Base-by-base conservation (phyloP, 148 eudicot species). In the Talinum fruticosum region DNA sequence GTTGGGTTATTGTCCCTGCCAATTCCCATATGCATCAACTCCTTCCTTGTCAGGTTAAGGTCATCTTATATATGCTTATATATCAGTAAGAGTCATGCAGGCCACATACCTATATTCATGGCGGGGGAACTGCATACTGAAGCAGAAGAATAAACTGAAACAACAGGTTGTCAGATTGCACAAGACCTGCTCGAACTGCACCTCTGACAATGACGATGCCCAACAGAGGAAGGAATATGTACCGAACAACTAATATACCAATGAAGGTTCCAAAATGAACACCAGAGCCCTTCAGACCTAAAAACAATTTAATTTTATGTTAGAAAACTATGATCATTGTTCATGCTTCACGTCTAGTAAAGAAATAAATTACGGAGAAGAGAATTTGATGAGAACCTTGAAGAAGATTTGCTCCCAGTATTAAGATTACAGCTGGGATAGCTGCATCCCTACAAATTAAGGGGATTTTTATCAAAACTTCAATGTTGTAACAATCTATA, bases 121-220 rank as follows among this genome's bases (percentile, higher is more conserved):
- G 97, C 99, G 30, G 99, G 96, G 99, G 99, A 76, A 92, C 76
- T 28, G 92, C 92, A 83, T 83, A 95, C 61, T 92, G 99, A 76
- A 95, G 88, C 72, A 95, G 72, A 75, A 95, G 93, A 80, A 92
- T 86, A 80, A 92, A 95, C 73, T 84, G 85, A 78, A 88, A 90
- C 35, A 95, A 75, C 2, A 97, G 93, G 83, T 95, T 19, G 15
- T 51, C 87, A 68, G 72, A 53, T 0, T 70, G 83, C 76, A 90
- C 79, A 66, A 90, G 72, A 61, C 91, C 90, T 53, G 78, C 73
- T 15, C 72, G 78, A 26, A 89, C 8, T 38, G 90, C 97, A 35
- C 90, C 91, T 74, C 71, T 86, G 29, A 91, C 87, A 13, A 93
- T 51, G 26, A 69, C 13, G 35, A 89, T 85, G 74, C 98, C 97